phyloP scores from a whole-genome alignment of 805 yeast genomes.

The Yarrowia keelungensis region DNA sequence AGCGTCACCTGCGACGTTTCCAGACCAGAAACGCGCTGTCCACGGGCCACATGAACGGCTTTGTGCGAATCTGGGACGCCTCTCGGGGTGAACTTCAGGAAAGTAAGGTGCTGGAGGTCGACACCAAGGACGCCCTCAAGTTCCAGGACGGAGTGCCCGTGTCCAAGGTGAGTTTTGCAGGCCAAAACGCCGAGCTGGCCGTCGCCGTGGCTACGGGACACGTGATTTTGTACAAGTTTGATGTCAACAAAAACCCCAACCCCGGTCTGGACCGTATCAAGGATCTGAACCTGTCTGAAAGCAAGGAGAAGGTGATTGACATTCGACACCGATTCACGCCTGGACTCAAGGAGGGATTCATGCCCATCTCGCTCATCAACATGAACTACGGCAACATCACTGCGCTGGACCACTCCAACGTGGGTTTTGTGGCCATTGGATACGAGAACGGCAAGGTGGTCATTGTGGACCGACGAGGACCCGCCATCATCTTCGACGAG shows the following conservation, averaged over 20 bases:
- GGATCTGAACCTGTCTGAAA: conserved; percentile 19
- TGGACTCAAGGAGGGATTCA: conserved; percentile 62
- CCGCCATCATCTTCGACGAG: conserved; percentile 62
- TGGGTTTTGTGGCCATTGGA: conserved; percentile 86
- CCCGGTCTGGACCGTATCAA: conserved; percentile 39
- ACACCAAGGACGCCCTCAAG: conserved; percentile 59
- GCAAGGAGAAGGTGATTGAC: conserved; percentile 48
- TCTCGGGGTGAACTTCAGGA: conserved; percentile 75
- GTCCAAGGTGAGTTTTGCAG: conserved; percentile 71
- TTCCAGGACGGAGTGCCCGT: conserved; percentile 55
- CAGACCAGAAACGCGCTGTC: conserved; percentile 66
- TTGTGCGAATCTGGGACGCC: conserved; percentile 80
- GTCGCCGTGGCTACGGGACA: conserved; percentile 74
- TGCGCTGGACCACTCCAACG: conserved; percentile 68
- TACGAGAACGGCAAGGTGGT: conserved; percentile 76
- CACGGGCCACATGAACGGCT: conserved; percentile 86
- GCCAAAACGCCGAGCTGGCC: conserved; percentile 76
- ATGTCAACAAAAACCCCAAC: conserved; percentile 54
- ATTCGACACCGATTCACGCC: conserved; percentile 62
- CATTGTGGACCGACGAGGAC: conserved; percentile 77
- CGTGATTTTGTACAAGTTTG: conserved; percentile 76
- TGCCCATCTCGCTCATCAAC: conserved; percentile 61
- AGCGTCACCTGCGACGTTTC: conserved; percentile 56
- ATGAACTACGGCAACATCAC: conserved; percentile 61
- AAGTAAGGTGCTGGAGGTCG: conserved; percentile 64